phyloP scores from a whole-genome alignment of 2,329 filamentous ascomycete species.

The Aspergillus sp. region DNA sequence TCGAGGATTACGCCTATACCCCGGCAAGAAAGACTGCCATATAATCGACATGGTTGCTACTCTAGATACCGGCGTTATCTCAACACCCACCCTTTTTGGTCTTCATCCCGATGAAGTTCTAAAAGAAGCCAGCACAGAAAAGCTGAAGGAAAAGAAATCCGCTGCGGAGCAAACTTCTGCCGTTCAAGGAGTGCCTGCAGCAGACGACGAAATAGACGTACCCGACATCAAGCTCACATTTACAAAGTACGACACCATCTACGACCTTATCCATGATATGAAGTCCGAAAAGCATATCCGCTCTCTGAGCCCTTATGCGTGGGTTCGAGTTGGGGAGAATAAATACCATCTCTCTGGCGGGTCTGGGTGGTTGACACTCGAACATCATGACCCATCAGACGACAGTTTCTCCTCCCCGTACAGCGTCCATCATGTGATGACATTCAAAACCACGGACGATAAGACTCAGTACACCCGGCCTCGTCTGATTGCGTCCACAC shows the following conservation, averaged over 20 bases:
- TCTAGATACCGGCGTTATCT: slow-evolving; percentile 81
- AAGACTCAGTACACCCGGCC: slow-evolving; percentile 69
- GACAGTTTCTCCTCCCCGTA: slow-evolving; percentile 26
- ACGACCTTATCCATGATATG: slow-evolving; percentile 84
- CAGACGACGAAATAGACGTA: slow-evolving; percentile 25
- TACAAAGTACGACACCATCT: slow-evolving; percentile 89
- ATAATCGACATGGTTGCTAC: slow-evolving; percentile 95
- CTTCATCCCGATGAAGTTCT: slow-evolving; percentile 82
- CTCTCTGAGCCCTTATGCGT: slow-evolving; percentile 73
- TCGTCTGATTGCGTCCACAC: slow-evolving; percentile 66
- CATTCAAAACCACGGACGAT: slow-evolving; percentile 30
- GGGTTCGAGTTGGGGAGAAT: slow-evolving; percentile 76
- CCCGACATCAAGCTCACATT: slow-evolving; percentile 67
- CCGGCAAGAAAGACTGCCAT: slow-evolving; percentile 85
- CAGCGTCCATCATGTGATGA: slow-evolving; percentile 40
- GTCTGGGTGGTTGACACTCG: slow-evolving; percentile 64
- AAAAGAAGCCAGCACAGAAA: slow-evolving; percentile 64
- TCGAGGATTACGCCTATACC: slow-evolving; percentile 81
- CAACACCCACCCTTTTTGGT: slow-evolving; percentile 89
- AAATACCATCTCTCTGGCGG: slow-evolving; percentile 73
- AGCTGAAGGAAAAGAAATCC: slow-evolving; percentile 59
- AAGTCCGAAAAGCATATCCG: slow-evolving; percentile 79
- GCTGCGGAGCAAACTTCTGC: slow-evolving; percentile 33
- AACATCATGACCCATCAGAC: slow-evolving; percentile 27
- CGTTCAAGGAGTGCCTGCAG: background rate